Percentiles rank a stretch among this genome's conserved stretches.
These are phyloP conservation scores for Amphirosellinia nigrospora DNA, from an alignment of 495 filamentous ascomycete species.

Conservation along the genomic window DNA sequence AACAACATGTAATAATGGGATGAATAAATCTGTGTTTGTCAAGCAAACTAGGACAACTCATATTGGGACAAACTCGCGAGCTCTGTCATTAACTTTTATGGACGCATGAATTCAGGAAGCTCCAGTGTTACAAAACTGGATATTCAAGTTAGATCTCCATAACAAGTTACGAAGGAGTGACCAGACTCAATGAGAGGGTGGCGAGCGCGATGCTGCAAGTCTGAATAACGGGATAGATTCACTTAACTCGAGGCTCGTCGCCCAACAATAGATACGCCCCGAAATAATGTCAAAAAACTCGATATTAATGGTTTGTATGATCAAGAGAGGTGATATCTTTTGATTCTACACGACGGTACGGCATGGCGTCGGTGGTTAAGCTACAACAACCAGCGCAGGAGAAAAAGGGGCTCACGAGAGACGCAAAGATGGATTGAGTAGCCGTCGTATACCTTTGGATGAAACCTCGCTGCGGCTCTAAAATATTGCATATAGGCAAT, in stretches of 20 bases:
- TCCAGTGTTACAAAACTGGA: not conserved
- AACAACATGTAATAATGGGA: not conserved
- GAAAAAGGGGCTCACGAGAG: not conserved
- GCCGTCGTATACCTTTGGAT: no score
- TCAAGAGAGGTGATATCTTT: not conserved
- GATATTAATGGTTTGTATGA: not conserved
- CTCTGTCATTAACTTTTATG: not conserved
- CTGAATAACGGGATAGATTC: not conserved
- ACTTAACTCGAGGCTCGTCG: not conserved
- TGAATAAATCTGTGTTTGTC: not conserved
- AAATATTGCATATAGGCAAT: not conserved
- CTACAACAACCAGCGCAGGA: not conserved
- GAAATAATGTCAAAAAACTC: not conserved
- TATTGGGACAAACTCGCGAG: not conserved
- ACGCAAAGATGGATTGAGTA: not conserved
- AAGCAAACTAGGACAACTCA: not conserved
- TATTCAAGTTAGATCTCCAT: not conserved
- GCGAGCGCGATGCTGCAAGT: not conserved
- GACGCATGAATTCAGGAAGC: not conserved
- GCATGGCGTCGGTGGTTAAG: not conserved
- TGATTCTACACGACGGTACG: not conserved
- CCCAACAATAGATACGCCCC: not conserved
- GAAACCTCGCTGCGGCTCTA: not conserved
- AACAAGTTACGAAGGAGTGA: not conserved
- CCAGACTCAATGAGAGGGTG: not conserved